A percentile compares a stretch with the other conserved stretches of the same genome.
Evolutionary conservation across 208 protist genomes (phyloP).

Genomic region (Crithidia expoeki): DNA sequence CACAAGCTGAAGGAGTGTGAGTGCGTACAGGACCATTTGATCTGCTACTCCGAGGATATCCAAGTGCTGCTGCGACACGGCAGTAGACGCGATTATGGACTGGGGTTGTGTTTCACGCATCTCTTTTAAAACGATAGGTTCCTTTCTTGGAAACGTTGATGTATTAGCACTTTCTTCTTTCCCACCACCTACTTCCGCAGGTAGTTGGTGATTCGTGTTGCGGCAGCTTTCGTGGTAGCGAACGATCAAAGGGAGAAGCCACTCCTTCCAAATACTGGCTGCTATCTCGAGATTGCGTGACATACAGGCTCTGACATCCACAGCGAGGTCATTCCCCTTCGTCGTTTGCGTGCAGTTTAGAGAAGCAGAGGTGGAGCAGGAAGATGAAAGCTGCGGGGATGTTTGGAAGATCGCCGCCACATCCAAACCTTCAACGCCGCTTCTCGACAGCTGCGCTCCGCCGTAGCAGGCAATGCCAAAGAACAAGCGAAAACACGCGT

Average conservation of each 20-base stretch:
- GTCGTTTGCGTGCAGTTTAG: too few species aligned
- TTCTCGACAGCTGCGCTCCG: conserved; percentile 14
- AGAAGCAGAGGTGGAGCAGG: too few species aligned
- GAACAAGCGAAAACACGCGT: conserved; percentile 29
- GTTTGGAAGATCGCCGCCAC: neutral
- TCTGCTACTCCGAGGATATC: conserved; percentile 15
- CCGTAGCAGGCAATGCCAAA: conserved; percentile 21
- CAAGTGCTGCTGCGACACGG: neutral
- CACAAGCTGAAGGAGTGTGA: conserved; percentile 17
- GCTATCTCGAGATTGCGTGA: neutral
- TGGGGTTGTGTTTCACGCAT: too few species aligned
- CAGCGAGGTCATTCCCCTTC: too few species aligned
- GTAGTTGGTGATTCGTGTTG: neutral
- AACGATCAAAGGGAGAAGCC: conserved; percentile 22
- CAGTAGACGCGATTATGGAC: neutral
- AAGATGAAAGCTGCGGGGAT: too few species aligned
- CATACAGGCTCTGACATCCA: too few species aligned
- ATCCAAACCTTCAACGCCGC: conserved; percentile 1
- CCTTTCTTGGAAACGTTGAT: neutral
- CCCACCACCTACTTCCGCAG: neutral
- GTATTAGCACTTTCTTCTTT: neutral
- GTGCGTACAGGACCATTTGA: conserved; percentile 14
- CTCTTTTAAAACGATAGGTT: neutral
- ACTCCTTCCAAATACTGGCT: conserved; percentile 8
- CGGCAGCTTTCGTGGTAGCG: conserved; percentile 10